Conservation (phyloP, 352 stramenopile species). For the Globisporangium middletonii region DNA sequence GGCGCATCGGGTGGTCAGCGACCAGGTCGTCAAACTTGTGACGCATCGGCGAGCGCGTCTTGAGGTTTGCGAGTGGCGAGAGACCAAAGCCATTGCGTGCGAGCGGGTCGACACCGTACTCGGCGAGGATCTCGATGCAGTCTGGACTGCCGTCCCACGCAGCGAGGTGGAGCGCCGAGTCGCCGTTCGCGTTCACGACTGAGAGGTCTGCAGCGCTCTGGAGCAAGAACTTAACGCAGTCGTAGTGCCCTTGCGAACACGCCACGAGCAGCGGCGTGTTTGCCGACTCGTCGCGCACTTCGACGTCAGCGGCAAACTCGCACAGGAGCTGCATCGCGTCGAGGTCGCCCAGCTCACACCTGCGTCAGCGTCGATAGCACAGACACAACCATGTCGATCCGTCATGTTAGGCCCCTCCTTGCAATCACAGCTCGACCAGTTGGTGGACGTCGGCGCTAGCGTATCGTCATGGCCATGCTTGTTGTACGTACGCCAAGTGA, state of each 20-base stretch:
- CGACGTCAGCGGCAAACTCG: constrained; percentile 59
- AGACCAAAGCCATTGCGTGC: constrained; percentile 40
- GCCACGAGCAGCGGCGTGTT: constrained; percentile 65
- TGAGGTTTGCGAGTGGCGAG: constrained; percentile 50
- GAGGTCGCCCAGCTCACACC: constrained; percentile 57
- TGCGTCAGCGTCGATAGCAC: constrained; percentile 12
- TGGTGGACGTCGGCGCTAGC: neutral
- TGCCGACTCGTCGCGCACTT: constrained; percentile 53
- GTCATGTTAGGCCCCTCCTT: neutral
- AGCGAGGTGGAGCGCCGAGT: constrained; percentile 61
- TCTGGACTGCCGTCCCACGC: constrained; percentile 57
- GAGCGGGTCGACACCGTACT: constrained; percentile 53
- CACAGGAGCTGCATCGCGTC: constrained; percentile 59
- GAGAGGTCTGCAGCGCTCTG: constrained; percentile 58
- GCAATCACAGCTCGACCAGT: too few relatives aligned
- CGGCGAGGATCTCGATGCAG: constrained; percentile 56
- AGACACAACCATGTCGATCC: neutral
- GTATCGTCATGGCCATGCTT: neutral
- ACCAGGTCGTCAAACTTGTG: constrained; percentile 64
- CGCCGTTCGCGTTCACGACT: constrained; percentile 31
- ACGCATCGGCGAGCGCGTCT: constrained; percentile 49
- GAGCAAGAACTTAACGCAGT: constrained; percentile 63
- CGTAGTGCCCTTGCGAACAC: constrained; percentile 61
- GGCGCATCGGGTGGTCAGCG: constrained; percentile 40
- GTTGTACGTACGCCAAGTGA: constrained; percentile 49